Conservation (phyloP, 176 grass and related monocot genomes). For the Carex myosuroides region DNA sequence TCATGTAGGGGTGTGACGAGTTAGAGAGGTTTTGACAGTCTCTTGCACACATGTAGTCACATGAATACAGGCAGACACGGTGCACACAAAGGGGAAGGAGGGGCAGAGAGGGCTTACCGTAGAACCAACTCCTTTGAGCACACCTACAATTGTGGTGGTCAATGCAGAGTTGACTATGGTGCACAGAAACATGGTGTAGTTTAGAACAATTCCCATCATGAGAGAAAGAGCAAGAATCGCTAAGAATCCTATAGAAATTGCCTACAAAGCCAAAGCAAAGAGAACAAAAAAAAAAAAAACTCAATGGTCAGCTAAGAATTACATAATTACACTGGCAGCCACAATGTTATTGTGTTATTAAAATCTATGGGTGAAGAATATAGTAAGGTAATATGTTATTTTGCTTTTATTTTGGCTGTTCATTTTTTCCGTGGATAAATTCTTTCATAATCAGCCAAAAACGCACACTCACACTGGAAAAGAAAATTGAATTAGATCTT, state of each 20-base stretch:
- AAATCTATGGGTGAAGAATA: not conserved
- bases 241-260: constrained; percentile 43
- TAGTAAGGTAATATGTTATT: not conserved
- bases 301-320: not conserved
- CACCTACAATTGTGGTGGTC: constrained; percentile 93
- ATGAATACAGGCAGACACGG: not conserved
- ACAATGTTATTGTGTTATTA: not conserved
- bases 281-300: not conserved
- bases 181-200: constrained; percentile 97
- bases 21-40: not conserved
- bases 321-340: not conserved
- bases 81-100: not conserved
- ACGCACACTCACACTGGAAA: not conserved
- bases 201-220: constrained; percentile 80
- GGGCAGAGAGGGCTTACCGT: constrained; percentile 38
- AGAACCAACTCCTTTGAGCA: constrained; percentile 90
- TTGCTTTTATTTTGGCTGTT: not conserved
- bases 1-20: not conserved
- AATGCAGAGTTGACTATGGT: constrained; percentile 94
- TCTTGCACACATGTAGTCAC: not conserved
- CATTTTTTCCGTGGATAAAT: not conserved
- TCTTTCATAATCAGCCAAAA: not conserved
- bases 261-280: constrained; percentile 35
- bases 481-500: not conserved
- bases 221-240: constrained; percentile 60